Conservation (phyloP, 352 stramenopile genomes). For the Aphanomyces euteiches region DNA sequence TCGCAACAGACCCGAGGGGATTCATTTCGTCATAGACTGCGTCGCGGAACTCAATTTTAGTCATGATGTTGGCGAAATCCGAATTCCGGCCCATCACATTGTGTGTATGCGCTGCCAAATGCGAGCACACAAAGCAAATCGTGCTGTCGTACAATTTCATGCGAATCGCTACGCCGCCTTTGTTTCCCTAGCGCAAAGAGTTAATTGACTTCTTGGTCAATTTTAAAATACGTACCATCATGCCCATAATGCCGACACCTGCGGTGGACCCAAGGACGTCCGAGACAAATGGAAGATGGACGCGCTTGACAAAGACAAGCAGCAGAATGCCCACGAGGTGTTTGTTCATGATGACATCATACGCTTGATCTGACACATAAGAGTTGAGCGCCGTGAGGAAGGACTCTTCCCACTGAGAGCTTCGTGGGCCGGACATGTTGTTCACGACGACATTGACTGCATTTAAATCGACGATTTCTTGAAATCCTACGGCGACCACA, state of each 20-base stretch:
- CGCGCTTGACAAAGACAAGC: conserved; percentile 91
- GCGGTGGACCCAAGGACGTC: conserved; percentile 89
- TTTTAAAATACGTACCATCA: conserved; percentile 57
- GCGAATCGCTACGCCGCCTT: conserved; percentile 94
- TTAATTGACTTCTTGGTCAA: too few relatives aligned
- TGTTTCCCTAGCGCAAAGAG: conserved; percentile 91
- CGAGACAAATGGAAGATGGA: conserved; percentile 70
- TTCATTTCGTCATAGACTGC: conserved; percentile 34
- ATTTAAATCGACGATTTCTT: conserved; percentile 99
- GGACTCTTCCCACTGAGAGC: conserved; percentile 85
- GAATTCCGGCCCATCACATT: conserved; percentile 96
- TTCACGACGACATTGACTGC: conserved; percentile 99
- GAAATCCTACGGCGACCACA: conserved; percentile 83
- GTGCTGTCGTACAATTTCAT: conserved; percentile 97
- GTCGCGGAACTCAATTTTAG: conserved; percentile 90
- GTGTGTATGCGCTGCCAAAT: conserved; percentile 97
- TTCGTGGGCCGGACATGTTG: conserved; percentile 90
- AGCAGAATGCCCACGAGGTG: conserved; percentile 97
- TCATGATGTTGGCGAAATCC: conserved; percentile 98
- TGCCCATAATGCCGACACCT: conserved; percentile 97
- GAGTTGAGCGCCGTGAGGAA: conserved; percentile 90
- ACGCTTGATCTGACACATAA: conserved; percentile 44
- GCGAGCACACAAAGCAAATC: conserved; percentile 98
- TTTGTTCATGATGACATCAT: conserved; percentile 81
- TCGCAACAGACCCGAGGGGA: conserved; percentile 32